A percentile compares a stretch with the other conserved stretches of the same genome.
These are phyloP conservation scores for Hortiboletus campestris DNA, from an alignment of 768 basidiomycete species.

Conservation along the genomic window DNA sequence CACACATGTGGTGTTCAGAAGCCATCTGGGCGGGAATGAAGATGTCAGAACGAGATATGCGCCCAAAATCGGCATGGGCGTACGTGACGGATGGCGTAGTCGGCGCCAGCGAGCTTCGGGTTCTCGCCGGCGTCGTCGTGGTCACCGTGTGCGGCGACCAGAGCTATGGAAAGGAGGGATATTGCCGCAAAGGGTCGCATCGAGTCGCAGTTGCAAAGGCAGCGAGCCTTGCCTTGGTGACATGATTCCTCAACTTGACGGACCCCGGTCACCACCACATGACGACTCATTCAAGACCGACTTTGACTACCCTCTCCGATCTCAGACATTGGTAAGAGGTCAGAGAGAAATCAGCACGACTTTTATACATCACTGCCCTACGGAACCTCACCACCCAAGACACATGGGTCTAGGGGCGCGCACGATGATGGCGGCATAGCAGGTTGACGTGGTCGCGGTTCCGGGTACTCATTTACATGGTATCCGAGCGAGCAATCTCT, in stretches of 20 bases:
- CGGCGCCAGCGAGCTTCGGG: slow-evolving; percentile 43
- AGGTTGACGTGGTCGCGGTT: no score
- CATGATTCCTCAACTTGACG: not conserved
- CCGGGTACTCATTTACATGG: no score
- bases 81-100: slow-evolving; percentile 92
- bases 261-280: slow-evolving; percentile 28
- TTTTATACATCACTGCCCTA: no score
- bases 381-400: no score
- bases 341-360: no score
- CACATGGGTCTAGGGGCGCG: no score
- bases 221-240: not conserved
- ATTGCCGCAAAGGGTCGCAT: slow-evolving; percentile 52
- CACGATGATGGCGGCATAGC: no score
- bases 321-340: no score
- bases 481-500: not conserved
- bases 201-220: slow-evolving; percentile 13
- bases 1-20: slow-evolving; percentile 82
- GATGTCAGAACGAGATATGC: slow-evolving; percentile 9
- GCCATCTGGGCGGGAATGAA: slow-evolving; percentile 63
- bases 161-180: slow-evolving; percentile 34
- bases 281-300: no score
- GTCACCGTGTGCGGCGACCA: slow-evolving; percentile 56
- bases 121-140: slow-evolving; percentile 58
- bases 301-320: no score
- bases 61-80: slow-evolving; percentile 34